phyloP scores from a whole-genome alignment of 129 eudicot species.

The Pseudognaphalium luteoalbum region DNA sequence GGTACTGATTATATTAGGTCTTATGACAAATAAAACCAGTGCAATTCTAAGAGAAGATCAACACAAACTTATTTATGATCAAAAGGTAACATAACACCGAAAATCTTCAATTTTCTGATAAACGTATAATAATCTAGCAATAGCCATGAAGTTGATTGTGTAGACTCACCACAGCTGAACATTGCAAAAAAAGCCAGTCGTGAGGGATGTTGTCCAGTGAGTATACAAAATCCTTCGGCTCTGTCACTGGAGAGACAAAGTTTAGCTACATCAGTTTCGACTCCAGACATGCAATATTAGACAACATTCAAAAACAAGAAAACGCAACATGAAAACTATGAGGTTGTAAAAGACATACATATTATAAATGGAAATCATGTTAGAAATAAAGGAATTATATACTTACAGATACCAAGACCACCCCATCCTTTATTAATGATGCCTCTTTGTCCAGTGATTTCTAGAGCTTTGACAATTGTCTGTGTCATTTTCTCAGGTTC shows the following conservation, averaged over 20 bases:
- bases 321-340: neutral
- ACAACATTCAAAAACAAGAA: slow-evolving; percentile 8
- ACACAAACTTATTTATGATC: neutral
- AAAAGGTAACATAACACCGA: neutral
- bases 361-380: neutral
- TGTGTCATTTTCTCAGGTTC: slow-evolving; percentile 93
- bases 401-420: slow-evolving; percentile 67
- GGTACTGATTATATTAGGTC: neutral
- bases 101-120: neutral
- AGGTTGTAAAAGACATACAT: slow-evolving; percentile 3
- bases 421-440: slow-evolving; percentile 52
- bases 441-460: slow-evolving; percentile 47
- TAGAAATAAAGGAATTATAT: slow-evolving; percentile 7
- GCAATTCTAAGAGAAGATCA: neutral
- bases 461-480: slow-evolving; percentile 74
- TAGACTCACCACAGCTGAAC: slow-evolving; percentile 90
- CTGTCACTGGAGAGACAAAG: slow-evolving; percentile 61
- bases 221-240: slow-evolving; percentile 81
- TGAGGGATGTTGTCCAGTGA: slow-evolving; percentile 90
- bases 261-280: slow-evolving; percentile 13
- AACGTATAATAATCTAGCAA: neutral
- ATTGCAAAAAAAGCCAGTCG: slow-evolving; percentile 98
- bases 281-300: slow-evolving; percentile 1
- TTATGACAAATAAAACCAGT: neutral
- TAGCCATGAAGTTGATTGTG: slow-evolving; percentile 6